Base-by-base conservation (phyloP, 306 rosid species). In the Oxytropis ochrocephala region DNA sequence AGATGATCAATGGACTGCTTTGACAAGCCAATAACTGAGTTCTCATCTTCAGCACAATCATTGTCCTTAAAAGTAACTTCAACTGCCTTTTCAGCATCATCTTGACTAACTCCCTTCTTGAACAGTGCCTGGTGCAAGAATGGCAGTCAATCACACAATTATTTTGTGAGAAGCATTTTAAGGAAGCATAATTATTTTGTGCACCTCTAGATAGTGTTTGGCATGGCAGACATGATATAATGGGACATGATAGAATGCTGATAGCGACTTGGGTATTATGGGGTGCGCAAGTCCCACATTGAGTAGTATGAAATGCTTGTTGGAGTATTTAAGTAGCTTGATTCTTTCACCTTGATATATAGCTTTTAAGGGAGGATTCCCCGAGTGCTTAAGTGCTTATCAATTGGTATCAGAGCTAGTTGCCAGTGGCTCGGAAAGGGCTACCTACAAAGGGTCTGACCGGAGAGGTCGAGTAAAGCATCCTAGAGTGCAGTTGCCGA, bases 91-190 rank as follows among this genome's bases (percentile, higher is more conserved):
- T 88, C 83, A 54, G 89, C 84, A 76, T 84, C 96, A 44, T 77
- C 69, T 78, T 81, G 80, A 83, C 87, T 84, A 75, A 94, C 84
- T 75, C 99, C 99, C 77, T 91, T 91, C 70, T 67, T 83, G 78
- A 74, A 75, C 52, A 94, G 92, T 77, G 90, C 97, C 99, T 91
- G 87, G 24, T 75, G 73, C 67, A 73, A 87, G 46, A 81, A 64
- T 33, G 47, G 73, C 51, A 64, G n/a, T 21, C n/a, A 78, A 59
- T 73, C 24, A 78, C 24, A 18, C 58, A 64, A 56, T 42, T 46
- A 79, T 41, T 41, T 60, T 67, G 74, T 11, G 36, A 67, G 11
- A n/a, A 33, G 39, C 38, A 36, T 38, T 38, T 42, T 47, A 38
- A 73, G 64, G 11, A 65, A 61, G 61, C 73, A 73, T 38, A 43